Evolutionary conservation across 2,329 filamentous ascomycete genomes (phyloP).

Genomic region (Aurifilum marmelostoma): DNA sequence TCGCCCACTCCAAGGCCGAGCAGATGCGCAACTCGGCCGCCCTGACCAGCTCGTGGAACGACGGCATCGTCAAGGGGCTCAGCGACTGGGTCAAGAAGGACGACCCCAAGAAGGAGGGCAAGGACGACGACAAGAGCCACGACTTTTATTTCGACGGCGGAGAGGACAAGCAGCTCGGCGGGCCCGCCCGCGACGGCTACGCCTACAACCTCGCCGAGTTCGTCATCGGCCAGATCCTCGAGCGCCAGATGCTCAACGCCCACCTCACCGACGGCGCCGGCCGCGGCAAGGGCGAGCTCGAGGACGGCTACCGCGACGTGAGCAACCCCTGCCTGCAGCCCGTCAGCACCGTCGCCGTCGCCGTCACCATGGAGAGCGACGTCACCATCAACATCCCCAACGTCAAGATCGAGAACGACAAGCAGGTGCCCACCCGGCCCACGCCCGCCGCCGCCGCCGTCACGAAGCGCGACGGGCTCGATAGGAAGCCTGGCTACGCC

Average conservation of each 20-base stretch:
- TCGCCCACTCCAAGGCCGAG: constrained; percentile 52
- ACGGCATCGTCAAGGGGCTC: constrained; percentile 44
- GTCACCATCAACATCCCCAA: constrained; percentile 32
- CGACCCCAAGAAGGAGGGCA: constrained; percentile 26
- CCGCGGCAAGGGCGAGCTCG: constrained; percentile 42
- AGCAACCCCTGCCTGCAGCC: constrained; percentile 46
- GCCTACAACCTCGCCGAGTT: constrained; percentile 46
- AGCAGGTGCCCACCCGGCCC: constrained; percentile 29
- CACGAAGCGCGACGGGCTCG: background rate
- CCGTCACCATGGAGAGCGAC: constrained; percentile 29
- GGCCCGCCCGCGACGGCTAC: constrained; percentile 46
- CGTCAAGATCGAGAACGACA: constrained; percentile 25
- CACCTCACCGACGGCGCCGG: constrained; percentile 49
- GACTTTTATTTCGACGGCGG: constrained; percentile 20
- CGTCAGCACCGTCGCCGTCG: constrained; percentile 8
- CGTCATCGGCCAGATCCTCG: constrained; percentile 50
- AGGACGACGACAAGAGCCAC: constrained; percentile 19
- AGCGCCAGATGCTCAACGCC: constrained; percentile 50
- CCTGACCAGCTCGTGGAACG: constrained; percentile 56
- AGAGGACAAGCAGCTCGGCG: constrained; percentile 20
- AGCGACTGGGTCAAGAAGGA: constrained; percentile 47
- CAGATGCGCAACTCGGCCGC: constrained; percentile 58
- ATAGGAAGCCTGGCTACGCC: background rate
- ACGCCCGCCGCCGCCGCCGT: constrained; percentile 13
- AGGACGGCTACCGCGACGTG: constrained; percentile 47